Evolutionary conservation across 768 basidiomycete species (phyloP), one percentile per base, ranked within the genome.

Genomic region (Psilocybe cubensis): DNA sequence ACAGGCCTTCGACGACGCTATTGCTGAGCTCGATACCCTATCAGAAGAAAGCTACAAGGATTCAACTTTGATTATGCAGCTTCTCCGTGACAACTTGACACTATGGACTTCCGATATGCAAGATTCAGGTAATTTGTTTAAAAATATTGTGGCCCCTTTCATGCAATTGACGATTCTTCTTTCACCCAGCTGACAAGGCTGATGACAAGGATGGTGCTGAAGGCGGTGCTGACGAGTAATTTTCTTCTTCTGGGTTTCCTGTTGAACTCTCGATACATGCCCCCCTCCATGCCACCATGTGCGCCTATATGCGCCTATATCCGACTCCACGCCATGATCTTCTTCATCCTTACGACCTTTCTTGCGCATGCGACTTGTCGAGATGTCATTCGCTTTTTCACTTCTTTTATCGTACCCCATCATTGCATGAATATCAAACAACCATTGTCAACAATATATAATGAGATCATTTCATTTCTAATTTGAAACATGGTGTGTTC

Each of bases 41-140:
- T 95, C 92, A 68, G 96, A 98, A 79, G 96, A 98, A 83, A 91
- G 89, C 76, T 98, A 98, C 91, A 97, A 98, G 83, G 96, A 98
- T 76, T 97, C 94, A 57, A 98, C 96, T 38, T 81, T 98, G 65
- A 96, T 96, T 77, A 91, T 94, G 90, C 96, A 98, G 77, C 80
- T 98, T 61, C 86, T 98, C 72, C 88, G 95, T 70, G 96, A 98
- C 76, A 98, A 98, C 86, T 79, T 98, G 42, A 97, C 95, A 47
- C 85, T 98, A 68, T 98, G 96, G 96, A 97, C 96, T 58, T 95
- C 93, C 44, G 96, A 97, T 74, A 95, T 97, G 92, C 92, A 95
- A 75, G 94, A 96, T 59, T 83, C 88, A 72, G 91, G 90, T 91
- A 57, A 54, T 88, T 21, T 21, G 4, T 21, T 29, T 12, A n/a